These are phyloP conservation scores for Phytopythium litorale DNA, from an alignment of 352 stramenopile genomes.

Conservation along the genomic window DNA sequence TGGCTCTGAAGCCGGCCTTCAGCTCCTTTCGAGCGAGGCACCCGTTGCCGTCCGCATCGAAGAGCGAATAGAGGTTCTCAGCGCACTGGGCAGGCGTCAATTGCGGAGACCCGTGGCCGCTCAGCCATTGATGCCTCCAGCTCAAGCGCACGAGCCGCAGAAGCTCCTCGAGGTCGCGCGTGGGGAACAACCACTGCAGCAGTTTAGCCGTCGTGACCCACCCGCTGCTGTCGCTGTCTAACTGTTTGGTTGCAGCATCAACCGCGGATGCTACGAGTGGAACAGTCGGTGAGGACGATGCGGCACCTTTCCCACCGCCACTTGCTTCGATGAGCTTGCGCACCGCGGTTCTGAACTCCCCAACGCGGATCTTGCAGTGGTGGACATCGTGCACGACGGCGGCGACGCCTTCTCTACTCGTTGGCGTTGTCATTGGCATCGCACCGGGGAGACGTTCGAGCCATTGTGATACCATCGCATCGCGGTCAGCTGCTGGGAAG, in stretches of 20 bases:
- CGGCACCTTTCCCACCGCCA: background rate
- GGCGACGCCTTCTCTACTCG: background rate
- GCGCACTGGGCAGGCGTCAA: background rate
- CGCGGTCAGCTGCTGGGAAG: background rate
- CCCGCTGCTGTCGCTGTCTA: constrained; percentile 57
- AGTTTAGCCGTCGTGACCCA: constrained; percentile 69
- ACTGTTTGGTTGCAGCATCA: constrained; percentile 17
- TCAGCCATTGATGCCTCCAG: constrained; percentile 22
- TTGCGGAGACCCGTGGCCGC: background rate
- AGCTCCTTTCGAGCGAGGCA: constrained; percentile 54
- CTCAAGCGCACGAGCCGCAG: constrained; percentile 26
- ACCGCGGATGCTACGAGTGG: background rate
- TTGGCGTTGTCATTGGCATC: constrained; percentile 11
- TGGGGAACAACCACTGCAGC: constrained; percentile 40
- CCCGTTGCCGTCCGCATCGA: constrained; percentile 60
- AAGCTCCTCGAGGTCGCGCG: constrained; percentile 64
- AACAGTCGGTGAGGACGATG: constrained; percentile 10
- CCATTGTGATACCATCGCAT: constrained; percentile 18
- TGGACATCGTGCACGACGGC: background rate
- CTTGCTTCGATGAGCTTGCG: constrained; percentile 16
- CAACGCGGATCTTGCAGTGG: constrained; percentile 40
- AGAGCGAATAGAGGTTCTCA: constrained; percentile 34
- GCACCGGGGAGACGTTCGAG: constrained; percentile 40
- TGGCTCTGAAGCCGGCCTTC: constrained; percentile 29
- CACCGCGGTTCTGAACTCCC: constrained; percentile 58